A percentile compares a stretch with the other conserved stretches of the same genome.
Conservation (phyloP, 176 grass and related monocot genomes). For the Coix lacrymajobi region DNA sequence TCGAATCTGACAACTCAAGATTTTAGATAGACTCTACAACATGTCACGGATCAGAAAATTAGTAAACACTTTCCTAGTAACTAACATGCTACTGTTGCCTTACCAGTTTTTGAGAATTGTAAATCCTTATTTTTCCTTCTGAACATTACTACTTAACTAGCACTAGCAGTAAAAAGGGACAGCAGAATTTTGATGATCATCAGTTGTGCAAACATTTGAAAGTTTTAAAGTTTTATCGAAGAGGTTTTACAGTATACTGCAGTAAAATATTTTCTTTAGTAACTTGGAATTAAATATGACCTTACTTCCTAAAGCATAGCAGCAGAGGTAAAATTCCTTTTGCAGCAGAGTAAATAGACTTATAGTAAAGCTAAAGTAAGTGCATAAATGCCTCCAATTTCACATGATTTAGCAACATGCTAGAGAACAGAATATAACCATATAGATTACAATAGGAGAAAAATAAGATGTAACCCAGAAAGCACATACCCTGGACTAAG, state of each 20-base stretch:
- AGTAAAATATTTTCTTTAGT: neutral
- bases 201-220: neutral
- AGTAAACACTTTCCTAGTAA: neutral
- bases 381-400: neutral
- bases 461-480: neutral
- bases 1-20: neutral
- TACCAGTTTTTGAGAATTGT: neutral
- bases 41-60: neutral
- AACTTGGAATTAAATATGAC: neutral
- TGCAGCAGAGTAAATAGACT: neutral
- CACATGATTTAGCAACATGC: conserved; percentile 9
- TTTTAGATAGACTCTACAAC: neutral
- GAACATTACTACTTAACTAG: neutral
- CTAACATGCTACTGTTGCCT: neutral
- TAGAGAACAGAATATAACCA: neutral
- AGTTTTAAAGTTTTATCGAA: neutral
- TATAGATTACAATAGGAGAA: neutral
- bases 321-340: neutral
- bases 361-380: neutral
- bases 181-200: neutral
- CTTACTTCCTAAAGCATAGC: neutral
- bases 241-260: neutral
- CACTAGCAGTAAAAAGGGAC: neutral
- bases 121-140: neutral
- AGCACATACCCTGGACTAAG: conserved; percentile 69